Evolutionary conservation across 208 protist species (phyloP), one percentile per base, ranked within the genome.

Genomic region (Wallacemonas rigidus): DNA sequence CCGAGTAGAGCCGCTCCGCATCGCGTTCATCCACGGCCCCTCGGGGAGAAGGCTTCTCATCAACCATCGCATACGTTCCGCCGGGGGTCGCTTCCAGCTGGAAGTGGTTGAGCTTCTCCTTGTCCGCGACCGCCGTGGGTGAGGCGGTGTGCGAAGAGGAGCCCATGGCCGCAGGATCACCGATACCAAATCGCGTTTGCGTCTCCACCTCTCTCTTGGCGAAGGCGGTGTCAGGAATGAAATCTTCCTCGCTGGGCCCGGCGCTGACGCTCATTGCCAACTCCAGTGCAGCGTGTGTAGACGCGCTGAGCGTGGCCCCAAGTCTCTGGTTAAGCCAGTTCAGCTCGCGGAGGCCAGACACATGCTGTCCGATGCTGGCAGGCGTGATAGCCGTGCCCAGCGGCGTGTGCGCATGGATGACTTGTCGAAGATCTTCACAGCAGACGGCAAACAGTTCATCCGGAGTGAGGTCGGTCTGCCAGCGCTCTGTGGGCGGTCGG

Each of bases 251-350:
- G 40, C 56, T 68, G 3, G 83, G 79, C 0, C 83, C 86, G 3
- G 71, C 71, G 0, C 71, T 70, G 15, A 95, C 76, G 45, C 68
- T 77, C 47, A 86, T 39, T 41, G 74, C 71, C 41, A 81, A 72
- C 7, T 74, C 48, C 39, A 90, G 54, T 38, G 80, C 67, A 17
- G 65, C 35, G 45, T 64, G 47, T 2, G 87, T 94, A 14, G 79
- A 71, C 5, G 69, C 61, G 43, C 73, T 82, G 5, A 86, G 26
- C 9, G 91, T 72, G 6, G 74, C 71, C 2, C 71, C 67, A 0
- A 95, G 79, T 5, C 86, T 76, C 60, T 69, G 56, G 12, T 81
- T 64, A 11, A 95, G 70, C 89, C 91, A 95, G 2, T 72, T 64
- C n/a, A 93, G 71, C 45, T 87, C 83, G 8, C 86, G 86, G 63